phyloP scores from a whole-genome alignment of 192 early-diverging fungal species.

The Linnemannia hyalina region DNA sequence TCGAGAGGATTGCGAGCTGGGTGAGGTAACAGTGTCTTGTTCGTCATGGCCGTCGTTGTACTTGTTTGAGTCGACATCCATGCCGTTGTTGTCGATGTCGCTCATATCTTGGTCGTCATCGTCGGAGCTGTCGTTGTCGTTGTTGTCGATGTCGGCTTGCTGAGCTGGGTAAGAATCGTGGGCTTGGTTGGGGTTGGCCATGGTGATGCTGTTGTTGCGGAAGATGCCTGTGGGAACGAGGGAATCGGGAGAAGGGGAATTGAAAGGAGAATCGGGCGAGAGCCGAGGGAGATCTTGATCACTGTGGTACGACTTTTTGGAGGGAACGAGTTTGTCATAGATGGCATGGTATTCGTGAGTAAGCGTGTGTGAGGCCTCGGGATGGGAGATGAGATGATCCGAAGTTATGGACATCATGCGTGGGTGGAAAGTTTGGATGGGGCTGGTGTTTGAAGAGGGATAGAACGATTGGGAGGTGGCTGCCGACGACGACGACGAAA shows the following conservation, averaged over 20 bases:
- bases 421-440: slow-evolving; percentile 10
- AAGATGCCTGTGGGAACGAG: slow-evolving; percentile 29
- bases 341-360: slow-evolving; percentile 32
- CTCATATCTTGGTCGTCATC: slow-evolving; percentile 30
- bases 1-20: slow-evolving; percentile 18
- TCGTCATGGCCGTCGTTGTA: slow-evolving; percentile 25
- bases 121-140: background rate
- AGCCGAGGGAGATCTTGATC: slow-evolving; percentile 36
- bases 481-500: background rate
- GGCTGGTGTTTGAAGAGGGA: background rate
- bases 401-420: slow-evolving; percentile 23
- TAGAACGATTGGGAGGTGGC: background rate
- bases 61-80: slow-evolving; percentile 41
- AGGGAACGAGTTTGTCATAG: slow-evolving; percentile 22
- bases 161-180: background rate
- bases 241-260: slow-evolving; percentile 27
- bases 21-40: background rate
- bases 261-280: slow-evolving; percentile 26
- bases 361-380: slow-evolving; percentile 2
- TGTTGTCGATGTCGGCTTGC: background rate
- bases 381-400: slow-evolving; percentile 14
- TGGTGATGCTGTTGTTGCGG: background rate
- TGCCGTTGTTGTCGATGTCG: slow-evolving; percentile 25
- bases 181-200: background rate
- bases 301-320: slow-evolving; percentile 42